Base-by-base conservation (phyloP, 495 filamentous ascomycete species). In the Lophiotrema nucula region DNA sequence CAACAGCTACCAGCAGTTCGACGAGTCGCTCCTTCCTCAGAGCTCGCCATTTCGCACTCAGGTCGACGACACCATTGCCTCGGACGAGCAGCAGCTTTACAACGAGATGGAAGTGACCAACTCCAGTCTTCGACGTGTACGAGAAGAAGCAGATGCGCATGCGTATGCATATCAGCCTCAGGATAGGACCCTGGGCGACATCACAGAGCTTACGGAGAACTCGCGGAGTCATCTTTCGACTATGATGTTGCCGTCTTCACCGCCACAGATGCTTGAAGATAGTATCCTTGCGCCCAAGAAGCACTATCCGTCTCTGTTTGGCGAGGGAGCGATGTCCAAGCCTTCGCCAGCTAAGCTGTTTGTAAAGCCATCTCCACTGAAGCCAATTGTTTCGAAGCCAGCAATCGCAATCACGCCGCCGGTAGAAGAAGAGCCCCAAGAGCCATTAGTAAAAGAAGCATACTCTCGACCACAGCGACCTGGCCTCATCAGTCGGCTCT, bases 401-500 rank as follows among this genome's bases (percentile, higher is more conserved):
- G 25, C 10, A 10, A 21, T 25, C n/a, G 18, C 33, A 22, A 21
- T 19, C 51, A 24, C 27, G 13, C 39, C 28, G 3, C 37, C 28
- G 15, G 5, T 6, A n/a, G 28, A 53, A 53, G 25, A 26, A 26
- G 12, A 8, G 2, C 24, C 21, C 38, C 47, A 33, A 15, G 31
- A 8, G 31, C 31, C 31, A 15, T n/a, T n/a, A n/a, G 31, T 35
- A 24, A 6, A 3, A 10, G 21, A 28, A 33, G 38, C 21, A 33
- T n/a, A n/a, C n/a, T 27, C 22, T 0, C 8, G 8, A 4, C 43
- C 28, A 2, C 16, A n/a, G 19, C 25, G 33, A 21, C 19, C 53
- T 13, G 53, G 59, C 39, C 23, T 67, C 35, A 56, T 67, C 38
- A 39, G 23, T 46, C 62, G 63, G 22, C 56, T 67, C 1, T 56